Evolutionary conservation across 2,329 filamentous ascomycete species (phyloP), one percentile per base, ranked within the genome.

Genomic region (Penicillium occitanis): DNA sequence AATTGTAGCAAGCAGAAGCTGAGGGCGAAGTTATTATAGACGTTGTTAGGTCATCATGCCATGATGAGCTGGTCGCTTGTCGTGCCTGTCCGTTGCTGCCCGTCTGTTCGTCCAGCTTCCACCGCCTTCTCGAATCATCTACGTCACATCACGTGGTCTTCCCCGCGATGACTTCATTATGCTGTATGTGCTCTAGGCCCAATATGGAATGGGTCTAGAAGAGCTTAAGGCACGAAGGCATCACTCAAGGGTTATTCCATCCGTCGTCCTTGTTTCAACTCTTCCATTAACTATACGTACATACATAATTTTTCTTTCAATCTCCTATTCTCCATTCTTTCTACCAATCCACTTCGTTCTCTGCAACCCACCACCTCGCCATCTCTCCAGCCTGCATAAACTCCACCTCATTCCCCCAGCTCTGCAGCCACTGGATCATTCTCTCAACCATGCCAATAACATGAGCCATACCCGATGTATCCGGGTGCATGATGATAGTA

Each of bases 381-480:
- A 76, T 71, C 61, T 76, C 71, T 30, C 71, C 71, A 28, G 71
- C 73, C 57, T 68, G 74, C 63, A 71, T 69, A 74, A 71, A 78
- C 72, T 70, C 73, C 65, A 72, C 73, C 70, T 72, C 70, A 62
- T 70, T 33, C 6, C 70, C 73, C 60, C 73, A 81, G 3, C 72
- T 75, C 73, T 81, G 78, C 70, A 87, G 63, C 83, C 84, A 87
- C 40, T 62, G 71, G 67, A 87, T 74, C 68, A 85, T 79, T 58
- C 83, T 77, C 72, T 85, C 81, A 22, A 86, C 69, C 84, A 86
- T 86, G 0, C 85, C 85, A 70, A 87, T 83, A 1, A 88, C 80
- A 78, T 88, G 86, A 57, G 85, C 84, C 83, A 87, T 86, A 0
- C 86, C 86, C 71, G 82, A 86, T 2, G 84, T 87, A 75, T 87